Conservation (phyloP, 163 green algal species). For the Scenedesmus sp. region DNA sequence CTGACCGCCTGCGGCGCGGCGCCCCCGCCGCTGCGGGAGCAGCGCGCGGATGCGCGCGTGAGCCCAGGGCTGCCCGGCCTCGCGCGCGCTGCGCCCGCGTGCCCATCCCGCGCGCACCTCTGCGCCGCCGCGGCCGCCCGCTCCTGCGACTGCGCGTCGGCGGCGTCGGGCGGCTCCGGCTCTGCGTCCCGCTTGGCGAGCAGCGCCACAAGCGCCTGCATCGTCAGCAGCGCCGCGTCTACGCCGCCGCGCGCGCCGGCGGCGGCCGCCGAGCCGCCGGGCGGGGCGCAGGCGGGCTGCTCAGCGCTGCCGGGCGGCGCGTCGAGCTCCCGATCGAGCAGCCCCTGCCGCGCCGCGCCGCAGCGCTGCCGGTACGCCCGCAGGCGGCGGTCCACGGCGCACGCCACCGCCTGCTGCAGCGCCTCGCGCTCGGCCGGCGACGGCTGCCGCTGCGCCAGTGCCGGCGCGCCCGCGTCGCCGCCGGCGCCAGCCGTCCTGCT, state of each 20-base stretch:
- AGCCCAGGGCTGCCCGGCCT: background rate
- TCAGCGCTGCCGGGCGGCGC: no score
- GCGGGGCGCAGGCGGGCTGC: no score
- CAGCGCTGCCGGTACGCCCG: background rate
- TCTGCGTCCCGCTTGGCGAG: constrained; percentile 17
- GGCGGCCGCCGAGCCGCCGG: background rate
- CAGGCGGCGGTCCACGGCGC: constrained; percentile 3
- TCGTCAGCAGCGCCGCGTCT: constrained; percentile 34
- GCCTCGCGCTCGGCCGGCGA: background rate
- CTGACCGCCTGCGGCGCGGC: background rate
- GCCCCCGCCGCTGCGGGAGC: background rate
- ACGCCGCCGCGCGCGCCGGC: background rate
- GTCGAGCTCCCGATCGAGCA: constrained; percentile 22
- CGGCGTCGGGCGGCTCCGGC: background rate
- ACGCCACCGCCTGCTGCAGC: constrained; percentile 8
- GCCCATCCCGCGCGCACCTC: background rate
- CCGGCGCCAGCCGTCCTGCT: background rate
- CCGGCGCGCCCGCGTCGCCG: background rate
- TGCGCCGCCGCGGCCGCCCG: background rate
- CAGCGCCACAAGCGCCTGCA: constrained; percentile 41
- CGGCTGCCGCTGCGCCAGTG: constrained; percentile 1
- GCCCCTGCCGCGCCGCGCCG: constrained; percentile 1
- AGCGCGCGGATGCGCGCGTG: background rate
- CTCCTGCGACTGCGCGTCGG: background rate
- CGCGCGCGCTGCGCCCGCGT: background rate